Base-by-base conservation (phyloP, 163 green algal genomes). In the Chlamydomonas reinhardtii region DNA sequence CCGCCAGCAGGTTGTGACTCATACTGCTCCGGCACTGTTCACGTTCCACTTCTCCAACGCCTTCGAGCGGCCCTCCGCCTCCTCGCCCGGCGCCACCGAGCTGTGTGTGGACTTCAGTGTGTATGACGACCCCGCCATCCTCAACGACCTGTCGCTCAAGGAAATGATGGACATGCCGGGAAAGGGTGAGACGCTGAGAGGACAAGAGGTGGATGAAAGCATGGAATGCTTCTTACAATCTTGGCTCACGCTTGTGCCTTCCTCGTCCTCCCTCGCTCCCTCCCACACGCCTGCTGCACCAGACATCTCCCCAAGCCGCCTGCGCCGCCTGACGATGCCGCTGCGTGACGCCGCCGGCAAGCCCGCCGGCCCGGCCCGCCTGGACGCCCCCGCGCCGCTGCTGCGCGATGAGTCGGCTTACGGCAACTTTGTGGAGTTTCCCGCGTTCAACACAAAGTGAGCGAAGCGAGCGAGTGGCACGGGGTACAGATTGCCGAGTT, bases 1-100 rank as follows among this genome's bases (percentile, higher is more conserved):
- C 4, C 56, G n/a, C 56, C 17, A 24, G 3, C 64, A 75, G 66
- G 85, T 91, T 29, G 62, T 74, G 24, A 92, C 76, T 17, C 94
- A 93, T 76, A 84, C 64, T 0, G 90, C 88, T 0, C 93, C 94
- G 8, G 25, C 93, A 19, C 96, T 94, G 81, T 96, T 96, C 68
- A 89, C 86, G 15, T 97, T 97, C 75, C 95, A 98, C 86, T 93
- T 91, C 56, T 88, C 88, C 70, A 95, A 96, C 64, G 87, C 84
- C 20, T 93, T 90, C 62, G 88, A 94, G 52, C 81, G 82, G 39
- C 82, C 56, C 35, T 19, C 69, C 4, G 54, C 14, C 0, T 34
- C 54, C 27, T 54, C 70, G 2, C 62, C 32, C 68, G 79, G 68
- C 72, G 48, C 48, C 48, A 39, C 78, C 61, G 74, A 82, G 32